Percentiles rank a stretch among this genome's conserved stretches.
Conservation (phyloP, 345 rosid genomes). For the Moricandia arvensis region DNA sequence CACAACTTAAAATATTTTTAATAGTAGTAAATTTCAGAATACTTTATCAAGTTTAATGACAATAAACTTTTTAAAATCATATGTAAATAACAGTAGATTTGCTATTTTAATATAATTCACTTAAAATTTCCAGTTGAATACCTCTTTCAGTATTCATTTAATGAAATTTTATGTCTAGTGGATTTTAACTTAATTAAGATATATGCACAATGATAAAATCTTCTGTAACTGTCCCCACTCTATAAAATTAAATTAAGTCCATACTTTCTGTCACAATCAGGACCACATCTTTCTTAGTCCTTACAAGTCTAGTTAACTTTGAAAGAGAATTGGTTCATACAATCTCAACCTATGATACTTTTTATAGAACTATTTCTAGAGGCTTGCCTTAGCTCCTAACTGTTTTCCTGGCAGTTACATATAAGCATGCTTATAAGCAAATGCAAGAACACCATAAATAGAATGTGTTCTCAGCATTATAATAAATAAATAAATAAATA, state of each 20-base stretch:
- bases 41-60: too few relatives aligned
- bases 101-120: too few relatives aligned
- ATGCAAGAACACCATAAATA: neutral
- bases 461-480: too few relatives aligned
- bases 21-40: too few relatives aligned
- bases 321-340: conserved; percentile 21
- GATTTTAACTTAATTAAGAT: neutral
- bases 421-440: neutral
- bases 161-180: neutral
- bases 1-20: too few relatives aligned
- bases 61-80: too few relatives aligned
- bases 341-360: conserved; percentile 17
- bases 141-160: conserved; percentile 27
- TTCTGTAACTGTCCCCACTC: conserved; percentile 36
- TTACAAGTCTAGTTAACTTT: conserved; percentile 23
- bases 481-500: too few relatives aligned
- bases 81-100: too few relatives aligned
- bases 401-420: neutral
- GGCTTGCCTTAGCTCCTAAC: conserved; percentile 27
- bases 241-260: conserved; percentile 7
- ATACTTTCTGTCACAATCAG: conserved; percentile 19
- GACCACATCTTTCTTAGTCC: conserved; percentile 32
- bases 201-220: neutral
- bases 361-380: conserved; percentile 17
- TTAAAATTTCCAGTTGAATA: too few relatives aligned